Evolutionary conservation across 805 yeast genomes (phyloP), one percentile per base, ranked within the genome.

Genomic region (Wickerhamiella azymoides): DNA sequence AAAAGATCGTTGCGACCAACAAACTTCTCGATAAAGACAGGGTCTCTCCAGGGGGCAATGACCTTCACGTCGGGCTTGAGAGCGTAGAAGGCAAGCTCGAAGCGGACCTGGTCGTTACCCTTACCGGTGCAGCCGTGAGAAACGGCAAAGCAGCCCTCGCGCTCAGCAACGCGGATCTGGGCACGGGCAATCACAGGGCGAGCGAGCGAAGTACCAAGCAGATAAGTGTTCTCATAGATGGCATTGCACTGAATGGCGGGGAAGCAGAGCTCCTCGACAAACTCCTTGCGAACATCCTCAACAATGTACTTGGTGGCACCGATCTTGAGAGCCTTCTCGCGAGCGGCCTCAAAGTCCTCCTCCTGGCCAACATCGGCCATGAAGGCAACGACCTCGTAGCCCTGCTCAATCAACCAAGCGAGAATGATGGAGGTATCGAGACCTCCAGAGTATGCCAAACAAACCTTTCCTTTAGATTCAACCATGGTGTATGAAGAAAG

Each of bases 71-170:
- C 97, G 37, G 99, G 98, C 71, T 92, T 88, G 66, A 92, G 77
- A 32, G 97, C 99, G 67, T 92, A 92, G 75, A 92, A 92, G 8
- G 94, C 80, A 51, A 92, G 73, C 71, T 92, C 99, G 65, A 92
- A 92, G 70, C 99, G 82, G 54, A 92, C 96, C 72, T 92, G 98
- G 68, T 92, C 99, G 65, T 92, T 92, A 71, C 99, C 99, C 73
- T 92, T 92, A 71, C 99, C 99, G 56, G 99, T 92, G 72, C 98
- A 92, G 53, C 99, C 99, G 67, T 92, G 99, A 41, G 95, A 79
- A 42, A 92, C 98, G 45, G 97, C 97, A 59, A 89, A 86, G 74
- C 98, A 92, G 54, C 96, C 96, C 67, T 92, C 93, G 60, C 83
- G 76, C 70, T 86, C 93, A 52, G 99, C 99, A 53, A 85, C 96